Conservation (phyloP, 768 basidiomycete species). For the Agaricus subrufescens region DNA sequence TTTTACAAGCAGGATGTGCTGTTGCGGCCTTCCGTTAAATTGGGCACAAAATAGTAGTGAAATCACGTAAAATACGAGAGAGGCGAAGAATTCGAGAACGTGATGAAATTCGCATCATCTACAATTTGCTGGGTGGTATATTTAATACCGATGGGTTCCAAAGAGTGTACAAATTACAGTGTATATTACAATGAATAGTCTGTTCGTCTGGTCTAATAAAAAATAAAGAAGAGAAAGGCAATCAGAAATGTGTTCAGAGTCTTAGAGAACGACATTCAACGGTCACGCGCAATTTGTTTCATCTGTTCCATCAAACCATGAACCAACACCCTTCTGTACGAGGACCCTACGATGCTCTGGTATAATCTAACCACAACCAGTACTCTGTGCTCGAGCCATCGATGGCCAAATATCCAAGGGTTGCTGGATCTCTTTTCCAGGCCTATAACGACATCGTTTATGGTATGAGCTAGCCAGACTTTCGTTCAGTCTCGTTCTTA, state of each 20-base stretch:
- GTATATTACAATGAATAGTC: no score
- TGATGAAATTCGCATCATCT: no score
- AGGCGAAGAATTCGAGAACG: no score
- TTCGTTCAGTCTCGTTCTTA: neutral
- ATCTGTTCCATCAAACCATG: conserved; percentile 11
- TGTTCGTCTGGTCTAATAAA: no score
- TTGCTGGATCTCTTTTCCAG: conserved; percentile 63
- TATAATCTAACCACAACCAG: conserved; percentile 22
- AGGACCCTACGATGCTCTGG: neutral
- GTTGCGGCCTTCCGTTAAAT: neutral
- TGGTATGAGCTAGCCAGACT: conserved; percentile 30
- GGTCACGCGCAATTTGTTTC: no score
- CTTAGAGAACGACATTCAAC: no score
- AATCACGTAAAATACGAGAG: neutral
- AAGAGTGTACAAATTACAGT: no score
- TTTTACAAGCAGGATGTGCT: conserved; percentile 19
- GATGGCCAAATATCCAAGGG: conserved; percentile 55
- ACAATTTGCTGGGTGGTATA: no score
- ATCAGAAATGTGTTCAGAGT: no score
- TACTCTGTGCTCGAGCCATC: conserved; percentile 41
- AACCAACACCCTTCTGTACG: conserved; percentile 26
- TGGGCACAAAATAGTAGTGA: neutral
- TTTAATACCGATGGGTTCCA: no score
- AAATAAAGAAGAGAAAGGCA: no score
- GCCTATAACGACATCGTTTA: conserved; percentile 70